Base-by-base conservation (phyloP, 1,284 basidiomycete species). In the Malassezia pachydermatis region DNA sequence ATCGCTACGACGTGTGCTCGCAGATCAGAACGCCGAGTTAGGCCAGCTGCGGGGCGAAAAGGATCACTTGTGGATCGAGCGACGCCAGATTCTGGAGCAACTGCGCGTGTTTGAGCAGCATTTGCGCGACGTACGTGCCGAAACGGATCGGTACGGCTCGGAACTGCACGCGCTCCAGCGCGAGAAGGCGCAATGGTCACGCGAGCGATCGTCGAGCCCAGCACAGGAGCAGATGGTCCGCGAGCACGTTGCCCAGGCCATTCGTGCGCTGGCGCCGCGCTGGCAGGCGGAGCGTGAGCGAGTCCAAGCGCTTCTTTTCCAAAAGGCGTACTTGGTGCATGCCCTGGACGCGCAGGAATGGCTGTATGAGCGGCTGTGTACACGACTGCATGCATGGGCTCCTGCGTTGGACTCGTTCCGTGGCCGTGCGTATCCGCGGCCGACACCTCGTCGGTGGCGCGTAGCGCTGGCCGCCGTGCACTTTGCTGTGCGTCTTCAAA, bases 101-200 rank as follows among this genome's bases (percentile, higher is more conserved):
- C 43, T 52, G 19, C 28, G 32, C 22, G 32, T 30, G 29, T 52
- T 52, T 38, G 50, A 52, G 50, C 44, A 30, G 45, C 44, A 45
- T 16, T 34, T 52, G 33, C 50, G 50, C n/a, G 34, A 40, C 10
- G 50, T 52, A 34, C 50, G 50, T 23, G 27, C n/a, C 5, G 50
- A 52, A 24, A 52, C 50, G 34, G 50, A 52, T 29, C 44, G 35
- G 33, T 52, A 52, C 19, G 50, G 50, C 23, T 34, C 32, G 3
- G 50, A 52, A 9, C 44, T 52, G 9, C 24, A 20, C 14, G 27
- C 25, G 27, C 44, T 52, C 13, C 49, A 36, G 44, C 16, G 33
- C 6, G 39, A 17, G 28, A 43, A 30, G 30, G 19, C 19, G 34
- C 34, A 30, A 29, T 43, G 14, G 41, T 30, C 6, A n/a, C 38